phyloP scores from a whole-genome alignment of 2,329 filamentous ascomycete species.

The Trichoderma sp. region DNA sequence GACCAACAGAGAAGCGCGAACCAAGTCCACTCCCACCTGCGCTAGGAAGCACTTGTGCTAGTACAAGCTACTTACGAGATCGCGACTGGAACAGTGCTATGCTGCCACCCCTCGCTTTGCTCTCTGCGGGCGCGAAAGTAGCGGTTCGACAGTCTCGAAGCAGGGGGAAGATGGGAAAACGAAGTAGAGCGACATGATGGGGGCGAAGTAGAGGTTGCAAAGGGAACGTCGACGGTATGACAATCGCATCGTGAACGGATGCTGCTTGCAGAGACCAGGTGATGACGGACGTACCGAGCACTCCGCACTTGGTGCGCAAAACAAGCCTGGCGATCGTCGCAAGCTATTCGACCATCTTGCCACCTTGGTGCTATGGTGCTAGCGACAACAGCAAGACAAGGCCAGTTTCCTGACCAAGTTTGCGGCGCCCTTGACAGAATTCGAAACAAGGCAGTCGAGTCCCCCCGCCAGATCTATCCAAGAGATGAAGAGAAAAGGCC shows the following conservation, averaged over 20 bases:
- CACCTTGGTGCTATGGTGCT: not conserved
- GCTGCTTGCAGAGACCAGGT: not conserved
- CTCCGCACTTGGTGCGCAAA: not conserved
- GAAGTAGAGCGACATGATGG: not conserved
- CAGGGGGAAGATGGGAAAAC: not conserved
- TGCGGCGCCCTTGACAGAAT: not conserved
- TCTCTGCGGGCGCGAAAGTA: not conserved
- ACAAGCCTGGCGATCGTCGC: conserved; percentile 12
- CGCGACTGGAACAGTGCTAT: not conserved
- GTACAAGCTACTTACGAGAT: not conserved
- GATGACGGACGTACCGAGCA: not conserved
- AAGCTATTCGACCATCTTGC: not conserved
- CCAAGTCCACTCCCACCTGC: not conserved
- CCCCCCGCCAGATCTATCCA: not conserved
- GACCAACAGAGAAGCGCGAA: not conserved
- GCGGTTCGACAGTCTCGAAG: not conserved
- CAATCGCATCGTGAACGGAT: not conserved
- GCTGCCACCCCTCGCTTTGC: not conserved
- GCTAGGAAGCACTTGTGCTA: not conserved
- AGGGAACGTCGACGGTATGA: not conserved
- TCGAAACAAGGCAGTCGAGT: not conserved
- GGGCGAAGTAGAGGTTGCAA: not conserved
- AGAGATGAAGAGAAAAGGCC: not conserved
- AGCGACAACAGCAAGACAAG: not conserved
- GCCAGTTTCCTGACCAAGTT: not conserved